phyloP scores from a whole-genome alignment of 495 filamentous ascomycete genomes.

The Jackrogersella minutella region DNA sequence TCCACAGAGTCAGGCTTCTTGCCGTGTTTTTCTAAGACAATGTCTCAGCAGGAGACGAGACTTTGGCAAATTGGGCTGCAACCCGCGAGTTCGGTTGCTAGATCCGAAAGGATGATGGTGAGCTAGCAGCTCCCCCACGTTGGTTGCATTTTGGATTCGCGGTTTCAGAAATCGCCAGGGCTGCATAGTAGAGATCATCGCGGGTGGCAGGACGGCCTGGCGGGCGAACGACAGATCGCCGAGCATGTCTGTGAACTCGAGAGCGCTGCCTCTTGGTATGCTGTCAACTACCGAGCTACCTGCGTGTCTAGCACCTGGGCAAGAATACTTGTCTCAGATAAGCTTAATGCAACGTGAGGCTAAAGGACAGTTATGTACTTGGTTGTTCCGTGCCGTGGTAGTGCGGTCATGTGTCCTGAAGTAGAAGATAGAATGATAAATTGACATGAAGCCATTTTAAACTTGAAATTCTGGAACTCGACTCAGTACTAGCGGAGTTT shows the following conservation, averaged over 20 bases:
- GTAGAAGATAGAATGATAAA: not conserved
- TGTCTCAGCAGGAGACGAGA: conserved; percentile 8
- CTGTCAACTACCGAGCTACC: conserved; percentile 20
- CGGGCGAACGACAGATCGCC: conserved; percentile 23
- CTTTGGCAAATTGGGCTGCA: not conserved
- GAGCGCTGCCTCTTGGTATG: not conserved
- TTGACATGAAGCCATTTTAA: conserved; percentile 4
- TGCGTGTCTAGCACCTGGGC: too few species aligned
- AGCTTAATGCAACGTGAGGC: conserved; percentile 30
- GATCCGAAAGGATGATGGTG: conserved; percentile 18
- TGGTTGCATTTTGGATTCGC: conserved; percentile 16
- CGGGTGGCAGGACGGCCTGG: conserved; percentile 14
- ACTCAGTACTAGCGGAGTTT: not conserved
- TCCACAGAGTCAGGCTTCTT: conserved; percentile 7
- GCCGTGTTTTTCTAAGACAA: conserved; percentile 6
- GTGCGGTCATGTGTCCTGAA: conserved; percentile 4
- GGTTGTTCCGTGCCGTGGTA: too few species aligned
- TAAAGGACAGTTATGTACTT: too few species aligned
- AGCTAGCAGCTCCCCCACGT: too few species aligned
- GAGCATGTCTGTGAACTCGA: conserved; percentile 5
- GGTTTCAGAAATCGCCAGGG: conserved; percentile 32
- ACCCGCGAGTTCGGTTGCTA: conserved; percentile 14
- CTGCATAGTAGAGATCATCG: conserved; percentile 22
- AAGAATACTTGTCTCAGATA: conserved; percentile 33
- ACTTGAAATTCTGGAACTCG: not conserved